A percentile compares a stretch with the other conserved stretches of the same genome.
phyloP scores from a whole-genome alignment of 495 filamentous ascomycete genomes.

The Trichoderma reesei region DNA sequence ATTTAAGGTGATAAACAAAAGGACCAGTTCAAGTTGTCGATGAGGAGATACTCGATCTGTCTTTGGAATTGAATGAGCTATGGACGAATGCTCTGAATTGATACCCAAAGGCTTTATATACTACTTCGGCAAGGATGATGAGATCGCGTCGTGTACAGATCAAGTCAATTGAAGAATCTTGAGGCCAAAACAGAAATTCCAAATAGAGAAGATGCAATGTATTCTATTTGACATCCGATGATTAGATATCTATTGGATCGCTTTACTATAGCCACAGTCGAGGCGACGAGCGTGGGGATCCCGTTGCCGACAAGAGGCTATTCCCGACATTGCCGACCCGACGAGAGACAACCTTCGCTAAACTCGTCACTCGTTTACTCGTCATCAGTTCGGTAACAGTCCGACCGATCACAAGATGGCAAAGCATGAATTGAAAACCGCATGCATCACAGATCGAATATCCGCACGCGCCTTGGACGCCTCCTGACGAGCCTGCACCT shows the following conservation, averaged over 20 bases:
- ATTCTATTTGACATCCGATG: too few species aligned
- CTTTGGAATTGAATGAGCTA: too few species aligned
- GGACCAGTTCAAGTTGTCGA: too few species aligned
- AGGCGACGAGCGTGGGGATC: background rate
- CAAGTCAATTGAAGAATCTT: too few species aligned
- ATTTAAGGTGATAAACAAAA: background rate
- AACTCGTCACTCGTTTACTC: too few species aligned
- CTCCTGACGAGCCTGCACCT: conserved; percentile 33
- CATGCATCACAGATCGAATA: conserved; percentile 29
- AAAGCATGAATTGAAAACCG: conserved; percentile 27
- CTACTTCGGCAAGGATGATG: too few species aligned
- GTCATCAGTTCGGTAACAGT: too few species aligned
- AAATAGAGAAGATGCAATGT: too few species aligned
- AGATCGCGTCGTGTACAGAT: too few species aligned
- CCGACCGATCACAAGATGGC: conserved; percentile 26
- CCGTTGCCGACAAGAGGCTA: background rate
- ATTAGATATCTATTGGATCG: background rate
- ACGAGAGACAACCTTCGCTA: background rate
- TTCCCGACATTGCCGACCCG: conserved; percentile 6
- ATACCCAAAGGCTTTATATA: too few species aligned
- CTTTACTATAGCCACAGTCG: background rate
- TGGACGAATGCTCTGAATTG: too few species aligned
- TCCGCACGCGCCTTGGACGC: conserved; percentile 28
- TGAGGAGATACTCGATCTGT: background rate
- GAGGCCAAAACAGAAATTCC: too few species aligned